Evolutionary conservation across 352 stramenopile species (phyloP), one percentile per base, ranked within the genome.

Genomic region (Phytophthora sojae): DNA sequence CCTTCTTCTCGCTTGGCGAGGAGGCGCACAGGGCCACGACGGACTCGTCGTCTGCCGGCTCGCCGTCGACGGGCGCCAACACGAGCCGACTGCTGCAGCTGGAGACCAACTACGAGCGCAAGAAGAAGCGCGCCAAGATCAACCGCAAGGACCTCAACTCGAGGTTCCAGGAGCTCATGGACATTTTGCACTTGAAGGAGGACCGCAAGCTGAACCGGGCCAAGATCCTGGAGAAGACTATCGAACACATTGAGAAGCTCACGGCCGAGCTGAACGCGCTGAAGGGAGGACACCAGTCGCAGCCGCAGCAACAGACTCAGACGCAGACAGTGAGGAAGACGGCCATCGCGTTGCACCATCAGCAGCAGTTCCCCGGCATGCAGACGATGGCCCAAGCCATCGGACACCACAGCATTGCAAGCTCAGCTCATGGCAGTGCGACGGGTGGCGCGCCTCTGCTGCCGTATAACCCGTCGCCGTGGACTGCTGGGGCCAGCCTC

Each of bases 91-190:
- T 88, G 42, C 55, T 83, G 51, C 80, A 90, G 53, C 67, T 89
- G 3, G 83, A 91, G 39, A 82, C 82, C 73, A 91, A 91, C 56
- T 91, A 91, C 57, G 83, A 91, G 54, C 75, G 81, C 30, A 91
- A 91, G 67, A 91, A 91, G 69, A 91, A 88, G 53, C 81, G 83
- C 53, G 83, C 83, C 37, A 91, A 91, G 65, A 89, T 91, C 75
- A 91, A 91, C 64, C 77, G 83, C 35, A 79, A 84, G 37, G 83
- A 91, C 45, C 61, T 91, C 29, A 91, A 91, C 62, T 83, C 83
- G 54, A 73, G 80, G 35, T 91, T 91, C 61, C 77, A 88, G 71
- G 79, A 89, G 57, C 76, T 91, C 59, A 91, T 91, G 83, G 78
- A 89, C 39, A 68, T 91, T 37, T 62, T 89, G 19, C 71, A 85